Evolutionary conservation across 495 filamentous ascomycete genomes (phyloP).

Genomic region (Aspergillus campestris): DNA sequence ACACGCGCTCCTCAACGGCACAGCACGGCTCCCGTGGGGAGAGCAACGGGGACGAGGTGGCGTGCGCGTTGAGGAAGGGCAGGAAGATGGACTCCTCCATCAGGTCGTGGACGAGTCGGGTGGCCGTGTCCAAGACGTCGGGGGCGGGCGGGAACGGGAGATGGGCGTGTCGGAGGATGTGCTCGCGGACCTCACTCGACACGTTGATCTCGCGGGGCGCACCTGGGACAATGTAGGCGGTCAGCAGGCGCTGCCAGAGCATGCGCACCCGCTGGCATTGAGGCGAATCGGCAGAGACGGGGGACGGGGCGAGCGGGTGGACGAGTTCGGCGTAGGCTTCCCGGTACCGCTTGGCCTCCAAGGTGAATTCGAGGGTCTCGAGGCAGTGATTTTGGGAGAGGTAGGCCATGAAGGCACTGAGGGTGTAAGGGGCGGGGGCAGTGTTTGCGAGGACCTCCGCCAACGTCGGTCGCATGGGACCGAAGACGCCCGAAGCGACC

Average conservation of each 20-base stretch:
- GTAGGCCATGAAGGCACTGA: constrained; percentile 93
- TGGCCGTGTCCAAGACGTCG: constrained; percentile 75
- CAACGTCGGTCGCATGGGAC: constrained; percentile 70
- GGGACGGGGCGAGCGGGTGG: constrained; percentile 30
- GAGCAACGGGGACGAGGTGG: constrained; percentile 23
- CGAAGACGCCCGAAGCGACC: constrained; percentile 54
- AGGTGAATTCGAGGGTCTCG: constrained; percentile 94
- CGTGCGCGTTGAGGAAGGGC: constrained; percentile 35
- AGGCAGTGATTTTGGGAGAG: constrained; percentile 96
- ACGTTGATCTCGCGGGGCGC: constrained; percentile 90
- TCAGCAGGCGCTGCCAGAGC: constrained; percentile 56
- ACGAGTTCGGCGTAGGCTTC: constrained; percentile 58
- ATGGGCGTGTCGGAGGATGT: constrained; percentile 57
- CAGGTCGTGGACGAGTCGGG: constrained; percentile 81
- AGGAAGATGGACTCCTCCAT: constrained; percentile 88
- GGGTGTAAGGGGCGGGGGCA: constrained; percentile 83
- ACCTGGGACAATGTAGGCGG: constrained; percentile 49
- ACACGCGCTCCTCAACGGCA: constrained; percentile 24
- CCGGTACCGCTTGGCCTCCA: constrained; percentile 88
- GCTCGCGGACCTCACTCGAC: constrained; percentile 74
- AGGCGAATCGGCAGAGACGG: constrained; percentile 40
- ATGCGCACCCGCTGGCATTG: constrained; percentile 64
- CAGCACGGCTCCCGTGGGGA: constrained; percentile 24
- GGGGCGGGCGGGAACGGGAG: constrained; percentile 63
- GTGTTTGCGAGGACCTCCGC: constrained; percentile 81